phyloP scores from a whole-genome alignment of 345 rosid genomes.

The Chamaenerion angustifolium region DNA sequence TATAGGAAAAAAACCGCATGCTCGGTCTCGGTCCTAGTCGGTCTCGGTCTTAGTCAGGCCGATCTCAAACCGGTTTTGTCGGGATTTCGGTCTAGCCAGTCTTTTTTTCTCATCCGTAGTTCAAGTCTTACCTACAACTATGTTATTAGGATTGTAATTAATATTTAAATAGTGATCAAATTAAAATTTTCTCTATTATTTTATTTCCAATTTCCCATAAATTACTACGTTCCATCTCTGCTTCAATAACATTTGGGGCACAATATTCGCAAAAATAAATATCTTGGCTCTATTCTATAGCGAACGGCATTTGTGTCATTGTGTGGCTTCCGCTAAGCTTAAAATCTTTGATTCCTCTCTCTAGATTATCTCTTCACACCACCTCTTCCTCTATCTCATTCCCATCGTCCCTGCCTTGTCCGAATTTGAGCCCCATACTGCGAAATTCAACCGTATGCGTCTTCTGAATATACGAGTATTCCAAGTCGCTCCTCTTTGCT shows the following conservation, averaged over 20 bases:
- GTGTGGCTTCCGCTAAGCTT: slow-evolving; percentile 41
- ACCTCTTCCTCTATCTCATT: slow-evolving; percentile 11
- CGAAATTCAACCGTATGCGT: neutral
- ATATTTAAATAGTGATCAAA: no score
- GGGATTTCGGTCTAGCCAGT: no score
- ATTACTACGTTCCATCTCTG: no score
- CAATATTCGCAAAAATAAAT: neutral
- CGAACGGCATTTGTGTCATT: slow-evolving; percentile 28
- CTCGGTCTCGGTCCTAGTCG: no score
- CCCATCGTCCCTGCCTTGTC: slow-evolving; percentile 3
- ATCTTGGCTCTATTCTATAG: slow-evolving; percentile 12
- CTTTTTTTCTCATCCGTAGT: no score
- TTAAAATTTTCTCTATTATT: no score
- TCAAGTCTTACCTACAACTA: no score
- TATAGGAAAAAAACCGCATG: no score
- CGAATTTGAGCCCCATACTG: slow-evolving; percentile 6
- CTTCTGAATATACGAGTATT: neutral
- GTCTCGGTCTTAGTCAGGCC: no score
- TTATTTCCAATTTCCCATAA: no score
- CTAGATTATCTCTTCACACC: slow-evolving; percentile 63
- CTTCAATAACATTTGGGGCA: neutral
- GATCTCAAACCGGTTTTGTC: no score
- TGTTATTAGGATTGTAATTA: no score
- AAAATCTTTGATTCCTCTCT: slow-evolving; percentile 21
- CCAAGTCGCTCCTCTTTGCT: neutral